Evolutionary conservation across 768 basidiomycete species (phyloP).

Genomic region (Arthromyces matolae): DNA sequence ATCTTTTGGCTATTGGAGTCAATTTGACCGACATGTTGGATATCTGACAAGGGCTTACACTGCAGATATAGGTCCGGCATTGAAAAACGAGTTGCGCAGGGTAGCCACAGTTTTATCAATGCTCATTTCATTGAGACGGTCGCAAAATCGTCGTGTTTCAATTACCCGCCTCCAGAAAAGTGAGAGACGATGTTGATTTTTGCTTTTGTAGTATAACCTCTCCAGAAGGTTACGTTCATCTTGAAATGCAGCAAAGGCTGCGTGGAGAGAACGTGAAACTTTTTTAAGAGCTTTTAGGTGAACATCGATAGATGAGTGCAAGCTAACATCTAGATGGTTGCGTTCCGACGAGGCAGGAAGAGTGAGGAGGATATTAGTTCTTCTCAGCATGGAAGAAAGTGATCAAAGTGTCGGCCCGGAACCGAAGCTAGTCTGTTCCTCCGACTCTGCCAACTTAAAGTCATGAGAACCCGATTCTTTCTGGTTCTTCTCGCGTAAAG

Average conservation of each 20-base stretch:
- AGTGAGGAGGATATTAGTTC: conserved; percentile 1
- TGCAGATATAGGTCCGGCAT: conserved; percentile 23
- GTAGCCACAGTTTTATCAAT: conserved; percentile 30
- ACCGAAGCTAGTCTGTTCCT: too few species aligned
- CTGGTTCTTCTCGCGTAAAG: too few species aligned
- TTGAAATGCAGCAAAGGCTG: conserved; percentile 35
- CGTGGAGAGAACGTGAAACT: conserved; percentile 49
- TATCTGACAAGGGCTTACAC: conserved; percentile 32
- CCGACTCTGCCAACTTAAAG: too few species aligned
- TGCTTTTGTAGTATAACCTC: conserved; percentile 72
- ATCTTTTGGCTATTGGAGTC: conserved; percentile 40
- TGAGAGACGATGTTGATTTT: conserved; percentile 70
- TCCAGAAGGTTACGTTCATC: conserved; percentile 60
- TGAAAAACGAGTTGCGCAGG: conserved; percentile 53
- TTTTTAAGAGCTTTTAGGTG: conserved; percentile 59
- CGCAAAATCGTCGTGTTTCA: conserved; percentile 57
- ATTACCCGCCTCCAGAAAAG: conserved; percentile 66
- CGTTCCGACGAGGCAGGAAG: conserved; percentile 18
- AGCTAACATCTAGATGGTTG: conserved; percentile 23
- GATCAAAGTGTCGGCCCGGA: too few species aligned
- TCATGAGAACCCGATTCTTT: too few species aligned
- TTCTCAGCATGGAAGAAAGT: too few species aligned
- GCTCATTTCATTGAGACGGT: conserved; percentile 30
- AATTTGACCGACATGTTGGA: conserved; percentile 1
- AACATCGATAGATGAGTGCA: conserved; percentile 44